phyloP scores from a whole-genome alignment of 345 rosid species.

The Combretum micranthum region DNA sequence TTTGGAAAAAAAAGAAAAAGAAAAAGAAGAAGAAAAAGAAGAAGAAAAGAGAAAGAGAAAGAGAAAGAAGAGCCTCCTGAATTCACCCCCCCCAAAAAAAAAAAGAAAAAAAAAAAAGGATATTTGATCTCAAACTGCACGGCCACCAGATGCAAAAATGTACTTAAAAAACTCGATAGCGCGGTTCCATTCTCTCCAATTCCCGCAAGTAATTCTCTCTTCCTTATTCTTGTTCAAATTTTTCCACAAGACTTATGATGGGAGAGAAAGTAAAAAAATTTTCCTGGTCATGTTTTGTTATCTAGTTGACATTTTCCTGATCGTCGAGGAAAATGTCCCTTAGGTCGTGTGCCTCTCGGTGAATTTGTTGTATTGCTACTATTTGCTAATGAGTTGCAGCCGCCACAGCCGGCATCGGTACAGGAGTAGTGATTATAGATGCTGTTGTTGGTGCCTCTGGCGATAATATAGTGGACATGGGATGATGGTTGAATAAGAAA shows the following conservation, averaged over 20 bases:
- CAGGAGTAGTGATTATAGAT: neutral
- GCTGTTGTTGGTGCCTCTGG: slow-evolving; percentile 12
- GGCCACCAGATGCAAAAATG: slow-evolving; percentile 9
- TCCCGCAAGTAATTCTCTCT: neutral
- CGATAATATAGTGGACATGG: slow-evolving; percentile 20
- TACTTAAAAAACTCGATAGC: slow-evolving; percentile 2
- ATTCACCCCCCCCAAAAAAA: neutral
- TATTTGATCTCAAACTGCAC: slow-evolving; percentile 13
- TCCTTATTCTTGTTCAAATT: neutral
- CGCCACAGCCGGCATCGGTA: slow-evolving; percentile 38
- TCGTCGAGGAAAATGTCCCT: too few relatives aligned
- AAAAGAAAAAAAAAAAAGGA: neutral
- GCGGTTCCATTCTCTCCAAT: neutral
- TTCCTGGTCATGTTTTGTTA: too few relatives aligned
- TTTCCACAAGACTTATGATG: too few relatives aligned
- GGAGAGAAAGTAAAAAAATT: too few relatives aligned
- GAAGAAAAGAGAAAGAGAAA: neutral
- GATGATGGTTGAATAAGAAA: slow-evolving; percentile 35
- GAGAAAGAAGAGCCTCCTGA: neutral
- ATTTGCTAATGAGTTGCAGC: slow-evolving; percentile 22
- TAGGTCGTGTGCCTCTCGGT: too few relatives aligned
- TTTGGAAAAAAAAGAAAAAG: neutral
- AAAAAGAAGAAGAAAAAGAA: neutral
- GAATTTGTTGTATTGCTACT: neutral
- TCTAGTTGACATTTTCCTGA: too few relatives aligned